Conservation (phyloP, 768 basidiomycete species). For the Phylloporus sp. region DNA sequence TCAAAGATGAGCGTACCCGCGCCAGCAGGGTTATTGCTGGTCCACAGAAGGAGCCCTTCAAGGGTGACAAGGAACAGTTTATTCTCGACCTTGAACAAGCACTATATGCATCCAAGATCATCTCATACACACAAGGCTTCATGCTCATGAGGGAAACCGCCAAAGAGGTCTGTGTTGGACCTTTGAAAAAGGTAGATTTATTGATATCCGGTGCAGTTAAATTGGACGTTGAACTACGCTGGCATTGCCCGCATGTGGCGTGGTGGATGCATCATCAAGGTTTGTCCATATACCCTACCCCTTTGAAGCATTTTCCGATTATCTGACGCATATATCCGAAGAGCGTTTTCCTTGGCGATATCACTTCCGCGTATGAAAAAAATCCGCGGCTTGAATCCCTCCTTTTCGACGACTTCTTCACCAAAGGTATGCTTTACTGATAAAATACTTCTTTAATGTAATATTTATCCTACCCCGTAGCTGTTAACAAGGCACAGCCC, state of each 20-base stretch:
- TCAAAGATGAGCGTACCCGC: slow-evolving; percentile 93
- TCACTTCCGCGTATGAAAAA: slow-evolving; percentile 87
- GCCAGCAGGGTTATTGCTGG: slow-evolving; percentile 90
- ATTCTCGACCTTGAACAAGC: slow-evolving; percentile 99
- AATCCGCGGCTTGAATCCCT: slow-evolving; percentile 82
- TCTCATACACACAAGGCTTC: slow-evolving; percentile 99
- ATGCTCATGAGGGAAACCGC: slow-evolving; percentile 99
- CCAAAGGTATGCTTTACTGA: slow-evolving; percentile 55
- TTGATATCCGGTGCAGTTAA: slow-evolving; percentile 39
- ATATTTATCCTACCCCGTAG: slow-evolving; percentile 33
- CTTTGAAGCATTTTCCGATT: slow-evolving; percentile 6
- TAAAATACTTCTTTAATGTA: background rate
- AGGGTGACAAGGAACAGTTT: slow-evolving; percentile 97
- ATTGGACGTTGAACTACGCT: slow-evolving; percentile 95
- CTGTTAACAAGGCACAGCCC: slow-evolving; percentile 90
- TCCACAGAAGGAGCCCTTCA: slow-evolving; percentile 90
- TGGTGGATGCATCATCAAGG: slow-evolving; percentile 99
- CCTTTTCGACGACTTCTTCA: slow-evolving; percentile 97
- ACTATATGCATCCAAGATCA: slow-evolving; percentile 98
- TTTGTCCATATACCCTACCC: slow-evolving; percentile 23
- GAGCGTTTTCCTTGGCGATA: slow-evolving; percentile 94
- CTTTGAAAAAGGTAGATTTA: background rate
- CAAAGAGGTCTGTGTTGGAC: slow-evolving; percentile 59
- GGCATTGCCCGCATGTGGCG: slow-evolving; percentile 99
- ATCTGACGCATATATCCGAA: slow-evolving; percentile 23